Evolutionary conservation across 2,329 filamentous ascomycete species (phyloP).

Genomic region (Biscogniauxia marginata): DNA sequence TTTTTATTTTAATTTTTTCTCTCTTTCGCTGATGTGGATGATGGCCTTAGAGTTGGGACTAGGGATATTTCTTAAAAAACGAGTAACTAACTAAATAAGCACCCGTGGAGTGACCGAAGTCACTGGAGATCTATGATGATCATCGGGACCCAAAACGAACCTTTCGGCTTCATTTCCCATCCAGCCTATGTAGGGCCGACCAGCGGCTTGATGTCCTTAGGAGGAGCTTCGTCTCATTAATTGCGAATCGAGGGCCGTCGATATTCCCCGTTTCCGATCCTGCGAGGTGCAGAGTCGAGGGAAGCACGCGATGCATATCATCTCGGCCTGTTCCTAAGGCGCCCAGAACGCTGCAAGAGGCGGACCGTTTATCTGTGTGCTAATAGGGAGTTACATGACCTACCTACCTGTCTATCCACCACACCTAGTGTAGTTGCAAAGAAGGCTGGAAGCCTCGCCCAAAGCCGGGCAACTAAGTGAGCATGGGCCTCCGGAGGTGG

Average conservation of each 20-base stretch:
- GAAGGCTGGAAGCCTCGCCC: slow-evolving; percentile 9
- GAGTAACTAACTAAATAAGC: slow-evolving; percentile 24
- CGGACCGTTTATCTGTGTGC: slow-evolving; percentile 22
- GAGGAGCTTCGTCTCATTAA: neutral
- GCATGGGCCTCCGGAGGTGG: slow-evolving; percentile 12
- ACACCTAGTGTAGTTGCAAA: slow-evolving; percentile 1
- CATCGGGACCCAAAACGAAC: slow-evolving; percentile 12
- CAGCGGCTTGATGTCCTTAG: neutral
- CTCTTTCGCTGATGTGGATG: slow-evolving; percentile 26
- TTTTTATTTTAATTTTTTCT: slow-evolving; percentile 11
- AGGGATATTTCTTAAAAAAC: slow-evolving; percentile 24
- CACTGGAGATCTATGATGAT: slow-evolving; percentile 14
- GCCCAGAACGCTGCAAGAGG: slow-evolving; percentile 19
- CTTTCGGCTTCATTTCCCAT: slow-evolving; percentile 6
- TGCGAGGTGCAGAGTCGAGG: slow-evolving; percentile 8
- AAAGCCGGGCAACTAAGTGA: slow-evolving; percentile 19
- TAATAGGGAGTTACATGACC: no score
- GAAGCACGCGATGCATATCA: slow-evolving; percentile 17
- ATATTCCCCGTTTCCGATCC: slow-evolving; percentile 7
- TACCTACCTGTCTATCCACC: neutral
- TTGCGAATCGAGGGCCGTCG: neutral
- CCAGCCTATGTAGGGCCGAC: neutral
- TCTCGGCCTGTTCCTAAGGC: slow-evolving; percentile 1
- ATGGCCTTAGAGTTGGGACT: slow-evolving; percentile 19
- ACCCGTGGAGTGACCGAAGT: slow-evolving; percentile 24